These are phyloP conservation scores for Heliamphora pulchella DNA, from an alignment of 179 eudicot species.

Conservation along the genomic window DNA sequence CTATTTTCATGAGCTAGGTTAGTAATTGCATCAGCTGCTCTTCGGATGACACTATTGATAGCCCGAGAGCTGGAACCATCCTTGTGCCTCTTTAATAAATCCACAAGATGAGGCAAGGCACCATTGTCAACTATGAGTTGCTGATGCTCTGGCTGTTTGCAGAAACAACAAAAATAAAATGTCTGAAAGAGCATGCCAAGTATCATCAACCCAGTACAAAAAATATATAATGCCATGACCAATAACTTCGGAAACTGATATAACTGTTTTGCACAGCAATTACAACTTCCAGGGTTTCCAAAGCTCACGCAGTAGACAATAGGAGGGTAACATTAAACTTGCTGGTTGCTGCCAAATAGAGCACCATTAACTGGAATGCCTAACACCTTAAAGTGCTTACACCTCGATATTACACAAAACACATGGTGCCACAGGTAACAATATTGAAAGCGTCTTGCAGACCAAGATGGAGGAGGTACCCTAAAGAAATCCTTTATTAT, in stretches of 20 bases:
- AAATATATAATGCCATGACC: neutral
- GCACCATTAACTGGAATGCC: neutral
- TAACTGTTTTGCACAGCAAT: neutral
- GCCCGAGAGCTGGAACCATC: constrained; percentile 46
- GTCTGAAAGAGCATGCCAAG: neutral
- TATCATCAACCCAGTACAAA: neutral
- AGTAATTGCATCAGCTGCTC: constrained; percentile 93
- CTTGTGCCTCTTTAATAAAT: constrained; percentile 62
- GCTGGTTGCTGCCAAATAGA: neutral
- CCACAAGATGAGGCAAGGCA: constrained; percentile 73
- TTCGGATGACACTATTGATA: constrained; percentile 62
- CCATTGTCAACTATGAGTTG: constrained; percentile 88
- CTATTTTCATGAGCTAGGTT: constrained; percentile 96
- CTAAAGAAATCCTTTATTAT: neutral
- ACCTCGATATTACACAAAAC: neutral
- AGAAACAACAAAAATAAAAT: constrained; percentile 14
- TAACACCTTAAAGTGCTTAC: neutral
- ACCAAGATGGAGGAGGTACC: neutral
- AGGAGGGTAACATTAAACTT: neutral
- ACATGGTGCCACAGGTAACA: neutral
- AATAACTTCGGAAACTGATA: neutral
- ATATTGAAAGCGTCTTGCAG: neutral
- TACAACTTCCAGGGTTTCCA: neutral
- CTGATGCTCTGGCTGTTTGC: constrained; percentile 86
- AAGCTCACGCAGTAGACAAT: neutral